A percentile compares a stretch with the other conserved stretches of the same genome.
Conservation (phyloP, 2,329 filamentous ascomycete genomes). For the Pseudogymnoascus sp. region DNA sequence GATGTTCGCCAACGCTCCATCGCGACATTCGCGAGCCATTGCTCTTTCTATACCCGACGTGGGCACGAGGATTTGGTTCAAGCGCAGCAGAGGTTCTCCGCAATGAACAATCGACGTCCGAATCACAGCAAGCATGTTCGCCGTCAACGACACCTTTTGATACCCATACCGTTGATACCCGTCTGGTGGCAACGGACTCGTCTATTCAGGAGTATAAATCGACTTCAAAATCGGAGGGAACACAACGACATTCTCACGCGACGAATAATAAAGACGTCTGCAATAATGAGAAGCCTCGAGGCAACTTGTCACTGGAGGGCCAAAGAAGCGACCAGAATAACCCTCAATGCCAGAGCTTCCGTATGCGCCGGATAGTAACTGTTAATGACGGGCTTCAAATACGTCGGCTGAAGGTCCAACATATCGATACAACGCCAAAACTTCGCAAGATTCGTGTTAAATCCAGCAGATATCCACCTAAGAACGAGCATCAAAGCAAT, state of each 20-base stretch:
- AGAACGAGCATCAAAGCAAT: neutral
- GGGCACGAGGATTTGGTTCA: neutral
- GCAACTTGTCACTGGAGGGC: neutral
- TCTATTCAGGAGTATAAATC: neutral
- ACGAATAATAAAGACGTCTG: neutral
- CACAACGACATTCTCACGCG: neutral
- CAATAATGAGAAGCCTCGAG: neutral
- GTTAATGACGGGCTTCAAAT: neutral
- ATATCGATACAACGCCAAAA: neutral
- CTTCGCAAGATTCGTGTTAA: neutral
- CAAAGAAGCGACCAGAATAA: neutral
- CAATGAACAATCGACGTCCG: neutral
- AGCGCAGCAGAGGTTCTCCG: neutral
- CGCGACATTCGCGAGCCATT: conserved; percentile 7
- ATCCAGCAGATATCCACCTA: neutral
- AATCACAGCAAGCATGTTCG: neutral
- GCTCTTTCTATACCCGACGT: conserved; percentile 6
- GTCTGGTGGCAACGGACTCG: neutral
- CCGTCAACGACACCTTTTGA: neutral
- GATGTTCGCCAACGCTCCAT: neutral
- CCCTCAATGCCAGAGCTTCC: neutral
- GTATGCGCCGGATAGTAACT: neutral
- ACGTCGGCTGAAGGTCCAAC: neutral
- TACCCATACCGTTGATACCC: neutral
- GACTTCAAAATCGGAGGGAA: neutral